Percentiles rank a stretch among this genome's conserved stretches.
These are phyloP conservation scores for Citrus unshiu DNA, from an alignment of 345 rosid species.

Conservation along the genomic window DNA sequence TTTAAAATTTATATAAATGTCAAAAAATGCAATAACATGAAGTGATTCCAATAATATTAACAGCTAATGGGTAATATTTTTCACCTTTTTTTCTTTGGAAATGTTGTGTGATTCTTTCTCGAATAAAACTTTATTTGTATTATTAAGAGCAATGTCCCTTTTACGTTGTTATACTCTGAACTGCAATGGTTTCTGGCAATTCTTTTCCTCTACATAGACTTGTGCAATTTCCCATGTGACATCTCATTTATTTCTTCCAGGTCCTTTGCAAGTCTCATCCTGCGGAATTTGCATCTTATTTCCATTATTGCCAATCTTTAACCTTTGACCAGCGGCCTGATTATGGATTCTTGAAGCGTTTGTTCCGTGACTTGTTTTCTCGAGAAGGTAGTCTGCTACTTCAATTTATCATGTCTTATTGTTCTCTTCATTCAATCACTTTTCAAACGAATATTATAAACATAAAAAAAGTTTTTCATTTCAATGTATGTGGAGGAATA, in stretches of 20 bases:
- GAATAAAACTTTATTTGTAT: background rate
- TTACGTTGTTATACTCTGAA: background rate
- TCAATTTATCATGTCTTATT: background rate
- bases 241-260: conserved; percentile 28
- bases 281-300: conserved; percentile 70
- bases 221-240: background rate
- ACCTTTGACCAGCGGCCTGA: conserved; percentile 85
- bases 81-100: conserved; percentile 2
- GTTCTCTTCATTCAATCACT: background rate
- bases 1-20: background rate
- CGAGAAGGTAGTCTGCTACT: conserved; percentile 58
- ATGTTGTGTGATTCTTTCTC: background rate
- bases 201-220: background rate
- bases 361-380: conserved; percentile 69
- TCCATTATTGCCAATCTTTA: conserved; percentile 82
- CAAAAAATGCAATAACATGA: background rate
- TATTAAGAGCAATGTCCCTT: background rate
- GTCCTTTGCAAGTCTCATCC: conserved; percentile 75
- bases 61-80: background rate
- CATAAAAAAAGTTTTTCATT: background rate
- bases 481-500: background rate
- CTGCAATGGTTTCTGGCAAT: background rate
- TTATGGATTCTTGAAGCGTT: conserved; percentile 77
- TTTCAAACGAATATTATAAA: background rate
- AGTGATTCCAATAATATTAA: background rate